A percentile compares a stretch with the other conserved stretches of the same genome.
Evolutionary conservation across 1,284 basidiomycete genomes (phyloP).

Genomic region (Gomphus bonarii): DNA sequence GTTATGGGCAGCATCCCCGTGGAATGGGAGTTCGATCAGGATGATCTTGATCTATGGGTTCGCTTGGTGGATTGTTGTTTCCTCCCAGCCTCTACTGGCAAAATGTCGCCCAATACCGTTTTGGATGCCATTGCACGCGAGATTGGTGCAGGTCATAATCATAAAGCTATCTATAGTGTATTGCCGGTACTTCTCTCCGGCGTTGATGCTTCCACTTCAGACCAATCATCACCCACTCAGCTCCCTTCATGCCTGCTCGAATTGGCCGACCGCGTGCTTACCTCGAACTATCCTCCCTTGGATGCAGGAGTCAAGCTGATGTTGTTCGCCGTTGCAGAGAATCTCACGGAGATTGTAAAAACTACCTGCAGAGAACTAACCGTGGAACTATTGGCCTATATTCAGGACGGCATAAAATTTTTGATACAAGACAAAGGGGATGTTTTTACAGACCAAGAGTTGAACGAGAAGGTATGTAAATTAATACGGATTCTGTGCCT

Average conservation of each 20-base stretch:
- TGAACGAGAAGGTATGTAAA: conserved; percentile 43
- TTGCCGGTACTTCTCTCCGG: conserved; percentile 47
- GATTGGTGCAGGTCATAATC: conserved; percentile 34
- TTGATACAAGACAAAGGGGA: conserved; percentile 55
- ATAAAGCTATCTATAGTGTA: conserved; percentile 38
- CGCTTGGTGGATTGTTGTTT: conserved; percentile 39
- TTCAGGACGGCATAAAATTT: conserved; percentile 43
- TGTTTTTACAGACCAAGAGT: conserved; percentile 40
- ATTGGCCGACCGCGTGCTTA: conserved; percentile 47
- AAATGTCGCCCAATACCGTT: conserved; percentile 38
- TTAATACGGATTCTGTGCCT: neutral
- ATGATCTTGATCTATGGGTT: conserved; percentile 50
- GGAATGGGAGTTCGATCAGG: conserved; percentile 42
- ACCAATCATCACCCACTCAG: conserved; percentile 24
- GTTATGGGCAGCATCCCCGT: conserved; percentile 28
- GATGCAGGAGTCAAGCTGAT: conserved; percentile 38
- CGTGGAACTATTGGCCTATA: conserved; percentile 31
- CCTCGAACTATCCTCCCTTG: conserved; percentile 52
- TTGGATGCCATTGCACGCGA: conserved; percentile 42
- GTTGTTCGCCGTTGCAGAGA: conserved; percentile 50
- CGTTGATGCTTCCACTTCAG: conserved; percentile 33
- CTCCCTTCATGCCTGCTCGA: conserved; percentile 40
- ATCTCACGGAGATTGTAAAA: conserved; percentile 42
- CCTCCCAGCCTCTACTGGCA: conserved; percentile 46
- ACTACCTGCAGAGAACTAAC: conserved; percentile 39